phyloP scores from a whole-genome alignment of 2,329 filamentous ascomycete genomes.

The Talaromyces sp. region DNA sequence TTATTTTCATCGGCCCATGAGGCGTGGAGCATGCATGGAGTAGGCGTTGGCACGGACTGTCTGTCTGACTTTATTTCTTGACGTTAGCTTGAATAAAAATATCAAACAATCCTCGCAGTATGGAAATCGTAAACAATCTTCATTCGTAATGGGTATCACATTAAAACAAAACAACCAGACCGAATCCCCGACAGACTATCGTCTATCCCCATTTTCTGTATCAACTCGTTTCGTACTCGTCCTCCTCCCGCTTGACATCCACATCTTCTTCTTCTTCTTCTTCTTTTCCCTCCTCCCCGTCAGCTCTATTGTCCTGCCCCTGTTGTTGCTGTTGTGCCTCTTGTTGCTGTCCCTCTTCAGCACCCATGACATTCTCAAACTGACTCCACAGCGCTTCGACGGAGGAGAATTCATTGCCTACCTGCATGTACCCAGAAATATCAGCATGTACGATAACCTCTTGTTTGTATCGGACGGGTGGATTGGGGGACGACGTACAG shows the following conservation, averaged over 20 bases:
- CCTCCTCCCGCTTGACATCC: slow-evolving; percentile 16
- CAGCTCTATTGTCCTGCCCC: slow-evolving; percentile 22
- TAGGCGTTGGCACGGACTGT: slow-evolving; percentile 7
- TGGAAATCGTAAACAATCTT: neutral
- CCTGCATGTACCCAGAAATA: slow-evolving; percentile 45
- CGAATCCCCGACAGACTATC: neutral
- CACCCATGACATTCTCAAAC: slow-evolving; percentile 91
- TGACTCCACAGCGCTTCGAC: slow-evolving; percentile 97
- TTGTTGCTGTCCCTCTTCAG: slow-evolving; percentile 38
- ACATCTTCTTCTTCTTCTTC: neutral
- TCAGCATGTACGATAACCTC: neutral
- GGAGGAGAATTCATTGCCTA: slow-evolving; percentile 95
- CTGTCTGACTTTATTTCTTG: slow-evolving; percentile 22
- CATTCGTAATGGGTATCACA: slow-evolving; percentile 8
- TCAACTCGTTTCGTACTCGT: slow-evolving; percentile 12
- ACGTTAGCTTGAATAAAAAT: slow-evolving; percentile 14
- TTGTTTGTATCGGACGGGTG: neutral
- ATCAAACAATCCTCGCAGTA: neutral
- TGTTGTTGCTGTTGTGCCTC: slow-evolving; percentile 29
- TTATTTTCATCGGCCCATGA: slow-evolving; percentile 11
- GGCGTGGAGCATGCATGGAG: slow-evolving; percentile 14
- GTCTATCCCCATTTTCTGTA: neutral
- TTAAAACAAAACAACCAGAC: neutral
- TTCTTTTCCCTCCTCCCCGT: slow-evolving; percentile 20
- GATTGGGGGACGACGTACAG: no score